Percentiles rank a stretch among this genome's conserved stretches.
Evolutionary conservation across 768 basidiomycete genomes (phyloP).

Genomic region (Gloeophyllum trabeum): DNA sequence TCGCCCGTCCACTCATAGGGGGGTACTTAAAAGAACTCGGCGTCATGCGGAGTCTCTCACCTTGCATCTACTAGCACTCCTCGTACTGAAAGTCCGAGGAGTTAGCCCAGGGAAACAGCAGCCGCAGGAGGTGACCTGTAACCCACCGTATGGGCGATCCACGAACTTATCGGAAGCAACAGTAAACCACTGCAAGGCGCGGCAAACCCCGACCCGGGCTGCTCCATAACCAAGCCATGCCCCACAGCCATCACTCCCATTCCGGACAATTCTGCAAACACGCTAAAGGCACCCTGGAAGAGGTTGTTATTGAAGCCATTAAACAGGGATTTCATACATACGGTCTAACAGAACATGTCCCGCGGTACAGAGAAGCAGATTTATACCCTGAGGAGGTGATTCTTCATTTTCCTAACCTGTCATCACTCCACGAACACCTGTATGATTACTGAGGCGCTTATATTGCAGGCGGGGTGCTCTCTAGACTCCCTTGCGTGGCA

Average conservation of each 20-base stretch:
- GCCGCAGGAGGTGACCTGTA: no score
- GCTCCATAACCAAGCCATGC: conserved; percentile 36
- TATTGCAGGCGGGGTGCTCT: conserved; percentile 40
- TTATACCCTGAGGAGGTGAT: conserved; percentile 94
- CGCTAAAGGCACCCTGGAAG: conserved; percentile 69
- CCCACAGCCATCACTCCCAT: conserved; percentile 80
- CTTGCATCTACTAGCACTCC: no score
- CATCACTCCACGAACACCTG: no score
- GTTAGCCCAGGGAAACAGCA: no score
- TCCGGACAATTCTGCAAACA: conserved; percentile 93
- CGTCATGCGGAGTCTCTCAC: no score
- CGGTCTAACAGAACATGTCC: conserved; percentile 89
- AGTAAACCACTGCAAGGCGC: no score
- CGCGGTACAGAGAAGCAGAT: conserved; percentile 71
- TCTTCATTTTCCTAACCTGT: no score
- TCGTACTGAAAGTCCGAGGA: no score
- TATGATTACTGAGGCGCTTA: conserved; percentile 8
- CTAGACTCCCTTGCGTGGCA: conserved; percentile 41
- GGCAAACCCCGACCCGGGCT: neutral
- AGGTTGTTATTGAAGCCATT: conserved; percentile 76
- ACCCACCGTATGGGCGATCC: no score
- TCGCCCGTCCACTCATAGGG: no score
- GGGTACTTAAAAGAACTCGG: no score
- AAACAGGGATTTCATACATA: conserved; percentile 67
- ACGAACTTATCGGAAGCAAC: no score